phyloP scores from a whole-genome alignment of 352 stramenopile genomes.

The Phytophthora pluvialis region DNA sequence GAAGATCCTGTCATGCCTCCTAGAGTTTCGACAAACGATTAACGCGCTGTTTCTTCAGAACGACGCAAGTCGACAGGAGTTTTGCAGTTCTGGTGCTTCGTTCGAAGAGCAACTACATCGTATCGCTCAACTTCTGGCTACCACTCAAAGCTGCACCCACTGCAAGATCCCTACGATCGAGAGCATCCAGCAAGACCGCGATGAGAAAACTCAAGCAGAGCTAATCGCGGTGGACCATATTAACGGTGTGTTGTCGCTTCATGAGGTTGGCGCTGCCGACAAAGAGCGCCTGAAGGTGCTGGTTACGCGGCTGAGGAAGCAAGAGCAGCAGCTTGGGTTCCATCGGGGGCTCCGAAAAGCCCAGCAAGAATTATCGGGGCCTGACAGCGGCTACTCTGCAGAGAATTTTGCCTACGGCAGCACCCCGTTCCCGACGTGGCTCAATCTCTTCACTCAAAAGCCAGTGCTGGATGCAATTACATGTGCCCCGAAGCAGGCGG shows the following conservation, averaged over 20 bases:
- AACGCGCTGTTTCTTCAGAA: constrained; percentile 18
- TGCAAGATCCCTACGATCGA: constrained; percentile 23
- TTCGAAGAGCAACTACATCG: constrained; percentile 17
- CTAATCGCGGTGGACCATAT: constrained; percentile 23
- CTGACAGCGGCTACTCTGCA: constrained; percentile 34
- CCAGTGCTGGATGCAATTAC: constrained; percentile 22
- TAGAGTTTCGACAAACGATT: constrained; percentile 32
- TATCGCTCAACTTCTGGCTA: constrained; percentile 15
- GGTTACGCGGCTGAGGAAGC: constrained; percentile 30
- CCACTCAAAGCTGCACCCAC: constrained; percentile 10
- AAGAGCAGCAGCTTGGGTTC: constrained; percentile 46
- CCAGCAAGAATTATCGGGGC: constrained; percentile 27
- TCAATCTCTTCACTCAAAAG: constrained; percentile 33
- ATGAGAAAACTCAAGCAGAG: constrained; percentile 11
- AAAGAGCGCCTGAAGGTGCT: constrained; percentile 11
- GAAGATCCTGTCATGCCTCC: constrained; percentile 32
- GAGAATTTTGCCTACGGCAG: constrained; percentile 68
- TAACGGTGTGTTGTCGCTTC: constrained; percentile 14
- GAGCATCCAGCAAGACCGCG: constrained; percentile 18
- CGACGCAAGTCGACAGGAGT: background rate
- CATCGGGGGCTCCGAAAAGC: constrained; percentile 34
- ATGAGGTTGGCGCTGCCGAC: constrained; percentile 2
- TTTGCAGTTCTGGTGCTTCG: background rate
- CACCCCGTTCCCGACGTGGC: constrained; percentile 59
- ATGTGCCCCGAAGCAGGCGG: background rate